Base-by-base conservation (phyloP, 345 rosid species). In the Nasturtium officinale region DNA sequence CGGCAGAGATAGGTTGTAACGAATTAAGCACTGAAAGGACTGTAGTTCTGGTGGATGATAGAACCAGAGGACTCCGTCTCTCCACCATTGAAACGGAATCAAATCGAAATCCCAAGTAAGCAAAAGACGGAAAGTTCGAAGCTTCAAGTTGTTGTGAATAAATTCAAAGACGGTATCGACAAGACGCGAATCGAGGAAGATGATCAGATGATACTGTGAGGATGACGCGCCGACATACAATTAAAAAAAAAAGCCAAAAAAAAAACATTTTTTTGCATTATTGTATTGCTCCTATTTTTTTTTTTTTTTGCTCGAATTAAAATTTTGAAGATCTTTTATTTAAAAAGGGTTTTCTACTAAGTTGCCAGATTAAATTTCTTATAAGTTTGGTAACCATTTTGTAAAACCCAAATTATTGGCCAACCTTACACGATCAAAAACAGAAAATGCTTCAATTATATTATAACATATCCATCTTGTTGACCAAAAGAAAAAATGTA, bases 61-160 rank as follows among this genome's bases (percentile, higher is more conserved):
- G 94, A 20, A 95, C 75, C 64, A 90, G 87, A 78, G 97, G 96
- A 82, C 71, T 85, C 82, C 97, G 85, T 78, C 90, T 83, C 82
- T 77, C 91, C 69, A 80, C 87, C 95, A 87, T 88, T 57, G 52
- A 13, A 32, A 51, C 33, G 46, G 35, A 40, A 61, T 75, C 73
- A 6, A 43, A 23, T 30, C 35, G 11, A 50, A 65, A 53, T 54
- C 9, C 75, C 66, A 32, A 42, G 12, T 10, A 26, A 40, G 37
- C 29, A 16, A 45, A 28, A 47, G 42, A 57, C 38, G n/a, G n/a
- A n/a, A n/a, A n/a, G n/a, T n/a, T n/a, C 46, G 17, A 66, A 38
- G 21, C 43, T 62, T 35, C 3, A 20, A 1, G 35, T 18, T 62
- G 45, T 33, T 7, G 9, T 46, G 16, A 25, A 23, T 20, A 11